Base-by-base conservation (phyloP, 805 yeast species). In the Nakazawaea pomicola region DNA sequence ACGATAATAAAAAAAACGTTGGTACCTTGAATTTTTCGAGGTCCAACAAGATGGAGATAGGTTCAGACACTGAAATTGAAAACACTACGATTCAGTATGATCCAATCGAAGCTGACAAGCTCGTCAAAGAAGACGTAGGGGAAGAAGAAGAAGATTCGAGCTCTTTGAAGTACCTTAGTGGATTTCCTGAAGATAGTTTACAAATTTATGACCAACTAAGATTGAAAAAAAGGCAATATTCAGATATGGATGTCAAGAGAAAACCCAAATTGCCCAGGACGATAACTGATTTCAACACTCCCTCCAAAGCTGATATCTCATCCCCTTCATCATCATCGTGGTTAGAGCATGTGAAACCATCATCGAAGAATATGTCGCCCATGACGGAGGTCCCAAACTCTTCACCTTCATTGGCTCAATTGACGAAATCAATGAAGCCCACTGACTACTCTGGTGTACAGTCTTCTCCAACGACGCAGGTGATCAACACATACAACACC, bases 61-160 rank as follows among this genome's bases (percentile, higher is more conserved):
- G 24, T 4, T 24, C 33, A 8, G 44, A 40, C 18, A 35, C 29
- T 5, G 44, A 34, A 18, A 29, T 40, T 29, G 29, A 33, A 21
- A 40, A 40, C 18, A 33, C 33, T 8, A 40, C 38, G 4, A 17
- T 29, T 11, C 20, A 15, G 16, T 25, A 33, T 19, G 36, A 32
- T 8, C 21, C 17, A 20, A 28, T 40, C 23, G 37, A 30, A 50
- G 52, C 24, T 48, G 52, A 33, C 46, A 52, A 21, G n/a, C n/a
- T n/a, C n/a, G n/a, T n/a, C n/a, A 58, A 56, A 25, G 47, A 52
- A 12, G 27, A 37, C 8, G 43, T 60, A 32, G 61, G 61, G 41
- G 53, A 61, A 39, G 67, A 70, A 14, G 31, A 39, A 9, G 42
- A 60, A 30, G 60, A 64, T 41, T 53, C 62, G 40, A 67, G 68